Conservation (phyloP, 257 asterid species). For the Eustoma russellianum region DNA sequence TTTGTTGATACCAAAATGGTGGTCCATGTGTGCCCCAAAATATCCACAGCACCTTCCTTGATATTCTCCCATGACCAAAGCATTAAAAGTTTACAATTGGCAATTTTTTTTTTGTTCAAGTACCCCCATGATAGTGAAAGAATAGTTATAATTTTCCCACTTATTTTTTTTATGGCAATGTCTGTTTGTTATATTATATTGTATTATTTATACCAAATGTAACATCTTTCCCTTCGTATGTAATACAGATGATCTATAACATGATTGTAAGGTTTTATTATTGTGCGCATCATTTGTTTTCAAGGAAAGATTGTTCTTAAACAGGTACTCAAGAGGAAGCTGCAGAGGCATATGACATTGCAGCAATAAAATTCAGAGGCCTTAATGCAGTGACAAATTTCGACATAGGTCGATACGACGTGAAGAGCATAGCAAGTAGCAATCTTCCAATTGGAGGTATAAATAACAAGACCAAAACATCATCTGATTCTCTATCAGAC, state of each 20-base stretch:
- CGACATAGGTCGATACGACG: constrained; percentile 73
- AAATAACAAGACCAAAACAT: constrained; percentile 32
- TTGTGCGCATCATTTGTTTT: too few species aligned
- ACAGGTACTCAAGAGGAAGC: constrained; percentile 87
- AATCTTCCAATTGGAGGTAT: constrained; percentile 61
- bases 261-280: too few species aligned
- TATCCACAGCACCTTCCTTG: not conserved
- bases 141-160: too few species aligned
- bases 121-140: too few species aligned
- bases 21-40: not conserved
- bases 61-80: not conserved
- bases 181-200: too few species aligned
- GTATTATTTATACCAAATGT: too few species aligned
- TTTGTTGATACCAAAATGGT: too few species aligned
- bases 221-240: too few species aligned
- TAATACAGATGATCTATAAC: too few species aligned
- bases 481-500: constrained; percentile 31
- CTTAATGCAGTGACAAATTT: constrained; percentile 72
- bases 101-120: too few species aligned
- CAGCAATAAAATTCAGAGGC: constrained; percentile 78
- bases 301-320: too few species aligned
- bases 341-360: constrained; percentile 82
- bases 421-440: constrained; percentile 54
- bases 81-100: not conserved
- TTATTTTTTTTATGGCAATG: too few species aligned